A percentile compares a stretch with the other conserved stretches of the same genome.
These are phyloP conservation scores for Epichloe scottii DNA, from an alignment of 2,329 filamentous ascomycete genomes.

Conservation along the genomic window DNA sequence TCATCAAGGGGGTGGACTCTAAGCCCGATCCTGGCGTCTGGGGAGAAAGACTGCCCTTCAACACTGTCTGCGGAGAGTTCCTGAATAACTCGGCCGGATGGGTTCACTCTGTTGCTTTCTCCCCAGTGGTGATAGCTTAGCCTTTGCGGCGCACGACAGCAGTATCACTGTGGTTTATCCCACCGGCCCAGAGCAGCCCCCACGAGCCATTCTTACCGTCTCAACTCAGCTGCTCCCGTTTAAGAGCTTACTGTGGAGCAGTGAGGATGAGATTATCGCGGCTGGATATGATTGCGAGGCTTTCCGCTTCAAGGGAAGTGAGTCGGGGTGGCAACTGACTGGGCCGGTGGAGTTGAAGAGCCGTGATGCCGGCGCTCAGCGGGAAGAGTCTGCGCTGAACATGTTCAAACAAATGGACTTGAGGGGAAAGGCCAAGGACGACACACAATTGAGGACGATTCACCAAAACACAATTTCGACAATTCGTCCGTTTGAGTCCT, in stretches of 20 bases:
- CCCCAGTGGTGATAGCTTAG: constrained; percentile 81
- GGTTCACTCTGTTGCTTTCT: constrained; percentile 90
- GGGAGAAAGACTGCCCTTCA: constrained; percentile 94
- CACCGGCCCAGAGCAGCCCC: constrained; percentile 77
- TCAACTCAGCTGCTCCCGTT: constrained; percentile 86
- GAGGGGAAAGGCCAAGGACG: constrained; percentile 82
- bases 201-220: constrained; percentile 79
- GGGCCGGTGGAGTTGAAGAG: constrained; percentile 71
- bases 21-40: constrained; percentile 78
- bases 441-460: constrained; percentile 86
- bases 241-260: constrained; percentile 83
- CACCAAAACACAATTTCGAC: constrained; percentile 95
- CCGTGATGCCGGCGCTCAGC: constrained; percentile 45
- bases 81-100: constrained; percentile 93
- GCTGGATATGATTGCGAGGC: constrained; percentile 86
- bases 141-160: constrained; percentile 90
- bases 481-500: constrained; percentile 61
- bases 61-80: constrained; percentile 94
- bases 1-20: constrained; percentile 88
- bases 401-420: constrained; percentile 99
- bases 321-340: constrained; percentile 69
- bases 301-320: constrained; percentile 72
- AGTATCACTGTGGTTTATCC: constrained; percentile 96
- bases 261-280: constrained; percentile 85
- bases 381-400: constrained; percentile 88